Base-by-base conservation (phyloP, 495 filamentous ascomycete species). In the Tuber brumale region DNA sequence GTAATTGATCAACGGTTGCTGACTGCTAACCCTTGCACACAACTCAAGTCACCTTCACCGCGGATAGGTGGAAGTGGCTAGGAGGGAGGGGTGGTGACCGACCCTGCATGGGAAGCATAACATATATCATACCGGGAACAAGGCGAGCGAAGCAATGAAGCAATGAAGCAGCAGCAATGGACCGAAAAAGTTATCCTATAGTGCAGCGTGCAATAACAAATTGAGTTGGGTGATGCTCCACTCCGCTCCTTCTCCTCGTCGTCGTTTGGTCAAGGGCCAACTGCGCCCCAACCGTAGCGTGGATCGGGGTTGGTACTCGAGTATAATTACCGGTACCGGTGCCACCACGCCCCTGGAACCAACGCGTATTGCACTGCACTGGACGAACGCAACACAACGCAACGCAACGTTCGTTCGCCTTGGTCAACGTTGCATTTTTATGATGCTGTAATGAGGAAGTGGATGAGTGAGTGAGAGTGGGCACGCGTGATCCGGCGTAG, bases 61-160 rank as follows among this genome's bases (percentile, higher is more conserved):
- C 57, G 27, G 57, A 31, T 61, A 31, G 6, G 19, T n/a, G n/a
- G 57, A 61, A 61, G 16, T 31, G 27, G 57, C n/a, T n/a, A 61
- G 57, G 57, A 61, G 57, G 57, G 57, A 61, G 51, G 51, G 51
- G 51, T 57, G 48, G 48, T 57, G 51, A 57, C 51, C 23, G n/a
- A 57, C 10, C 51, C 18, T 27, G 51, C 51, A 57, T 57, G 51
- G 51, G 51, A 6, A 57, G 51, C 51, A 57, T 57, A 57, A 57
- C n/a, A 27, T 12, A 27, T 9, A 21, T 46, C n/a, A 46, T 23
- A 48, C 51, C 51, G 51, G 51, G 51, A 57, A 14, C 23, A 57
- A 57, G 14, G 51, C 23, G n/a, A 27, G 46, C 46, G 46, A 48
- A 48, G 46, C 19, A 9, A 23, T 9, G 19, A 48, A 23, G 46